phyloP scores from a whole-genome alignment of 257 asterid genomes.

The Osmanthus fragrans region DNA sequence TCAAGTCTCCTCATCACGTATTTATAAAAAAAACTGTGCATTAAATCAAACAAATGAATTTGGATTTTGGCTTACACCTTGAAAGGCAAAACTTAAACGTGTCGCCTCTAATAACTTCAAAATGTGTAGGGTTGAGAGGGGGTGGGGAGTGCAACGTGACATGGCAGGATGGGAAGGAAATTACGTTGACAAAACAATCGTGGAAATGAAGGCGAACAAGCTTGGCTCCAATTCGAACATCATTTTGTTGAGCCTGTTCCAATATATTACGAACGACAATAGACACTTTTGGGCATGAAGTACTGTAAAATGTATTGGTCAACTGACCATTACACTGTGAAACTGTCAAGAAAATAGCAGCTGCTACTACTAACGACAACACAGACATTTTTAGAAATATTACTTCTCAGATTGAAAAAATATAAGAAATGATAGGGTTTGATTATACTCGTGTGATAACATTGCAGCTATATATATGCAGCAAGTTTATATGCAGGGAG shows the following conservation, averaged over 20 bases:
- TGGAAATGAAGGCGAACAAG: conserved; percentile 38
- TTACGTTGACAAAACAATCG: conserved; percentile 37
- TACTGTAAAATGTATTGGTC: conserved; percentile 30
- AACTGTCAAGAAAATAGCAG: background rate
- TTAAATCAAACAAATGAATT: no score
- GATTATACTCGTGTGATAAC: background rate
- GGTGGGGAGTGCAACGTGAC: background rate
- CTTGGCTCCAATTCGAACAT: conserved; percentile 33
- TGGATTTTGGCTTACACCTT: background rate
- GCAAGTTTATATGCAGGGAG: no score
- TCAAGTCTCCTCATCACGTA: no score
- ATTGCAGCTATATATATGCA: background rate
- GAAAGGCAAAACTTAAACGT: no score
- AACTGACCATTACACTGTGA: conserved; percentile 26
- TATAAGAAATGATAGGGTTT: background rate
- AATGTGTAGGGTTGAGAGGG: no score
- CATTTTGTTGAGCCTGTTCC: conserved; percentile 17
- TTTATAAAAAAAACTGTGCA: no score
- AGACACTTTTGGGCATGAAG: conserved; percentile 32
- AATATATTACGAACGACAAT: conserved; percentile 25
- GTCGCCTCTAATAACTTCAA: no score
- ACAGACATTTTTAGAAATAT: background rate
- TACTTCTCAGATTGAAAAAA: background rate
- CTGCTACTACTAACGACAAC: background rate
- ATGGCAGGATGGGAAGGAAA: background rate